phyloP scores from a whole-genome alignment of 1,139 yeast species.

The Saccharomyces uvarum region DNA sequence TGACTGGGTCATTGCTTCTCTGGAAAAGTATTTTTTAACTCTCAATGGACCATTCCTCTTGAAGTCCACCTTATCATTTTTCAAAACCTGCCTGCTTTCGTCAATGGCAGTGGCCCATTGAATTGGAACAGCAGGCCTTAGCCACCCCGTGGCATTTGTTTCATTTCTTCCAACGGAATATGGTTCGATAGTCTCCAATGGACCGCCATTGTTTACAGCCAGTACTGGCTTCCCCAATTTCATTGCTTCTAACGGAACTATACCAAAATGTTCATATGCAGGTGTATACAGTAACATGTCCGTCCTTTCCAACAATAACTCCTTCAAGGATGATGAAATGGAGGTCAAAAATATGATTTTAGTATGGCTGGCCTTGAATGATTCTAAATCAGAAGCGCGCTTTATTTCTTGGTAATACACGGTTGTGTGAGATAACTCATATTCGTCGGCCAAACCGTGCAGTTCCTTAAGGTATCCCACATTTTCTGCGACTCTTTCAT shows the following conservation, averaged over 20 bases:
- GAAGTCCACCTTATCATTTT: slow-evolving; percentile 33
- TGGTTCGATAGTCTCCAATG: slow-evolving; percentile 67
- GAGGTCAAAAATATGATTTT: slow-evolving; percentile 77
- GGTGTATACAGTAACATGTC: slow-evolving; percentile 79
- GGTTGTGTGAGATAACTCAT: slow-evolving; percentile 43
- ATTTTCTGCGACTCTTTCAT: slow-evolving; percentile 66
- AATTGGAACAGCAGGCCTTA: slow-evolving; percentile 45
- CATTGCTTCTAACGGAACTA: slow-evolving; percentile 96
- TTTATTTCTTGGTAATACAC: slow-evolving; percentile 31
- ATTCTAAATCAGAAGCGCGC: slow-evolving; percentile 28
- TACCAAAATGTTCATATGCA: slow-evolving; percentile 88
- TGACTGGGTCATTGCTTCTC: slow-evolving; percentile 52
- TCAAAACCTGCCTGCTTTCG: slow-evolving; percentile 34
- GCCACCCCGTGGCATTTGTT: slow-evolving; percentile 69
- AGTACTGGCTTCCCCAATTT: slow-evolving; percentile 71
- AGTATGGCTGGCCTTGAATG: not conserved
- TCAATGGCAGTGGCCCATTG: slow-evolving; percentile 60
- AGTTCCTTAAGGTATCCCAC: slow-evolving; percentile 62
- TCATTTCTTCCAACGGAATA: slow-evolving; percentile 33
- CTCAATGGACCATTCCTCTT: slow-evolving; percentile 46
- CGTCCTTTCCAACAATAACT: slow-evolving; percentile 51
- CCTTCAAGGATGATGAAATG: slow-evolving; percentile 58
- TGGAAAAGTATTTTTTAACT: slow-evolving; percentile 49
- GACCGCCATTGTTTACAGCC: slow-evolving; percentile 89
- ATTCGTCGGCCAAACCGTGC: slow-evolving; percentile 40